Evolutionary conservation across 2,329 filamentous ascomycete species (phyloP), one percentile per base, ranked within the genome.

Genomic region (Xylariaceae sp.): DNA sequence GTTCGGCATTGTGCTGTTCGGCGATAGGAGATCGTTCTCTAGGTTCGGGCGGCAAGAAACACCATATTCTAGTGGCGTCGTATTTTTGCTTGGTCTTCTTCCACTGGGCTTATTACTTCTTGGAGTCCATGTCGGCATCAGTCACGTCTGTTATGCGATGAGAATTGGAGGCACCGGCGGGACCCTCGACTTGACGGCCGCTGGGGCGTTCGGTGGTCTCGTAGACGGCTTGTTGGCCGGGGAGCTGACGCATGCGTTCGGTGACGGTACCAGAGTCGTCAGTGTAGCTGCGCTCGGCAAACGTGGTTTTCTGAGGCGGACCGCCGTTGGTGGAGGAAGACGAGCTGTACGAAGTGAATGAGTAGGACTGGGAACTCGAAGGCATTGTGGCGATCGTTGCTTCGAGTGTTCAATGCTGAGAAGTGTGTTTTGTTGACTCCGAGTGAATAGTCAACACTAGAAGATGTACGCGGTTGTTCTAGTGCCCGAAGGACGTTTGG

Each of bases 81-180:
- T 27, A 27, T 27, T 7, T 27, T 27, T 27, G 4, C 22, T 27
- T 27, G 22, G 22, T 27, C 22, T 7, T 27, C 22, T 27, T 27
- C 22, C 22, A 7, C 22, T 27, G 22, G 22, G 4, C n/a, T n/a
- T n/a, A n/a, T 27, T 27, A 27, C 39, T 52, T 48, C 33, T 53
- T 44, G 6, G 55, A 51, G 3, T 50, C 9, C 15, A 39, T 32
- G 0, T 57, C 48, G 4, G 43, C 35, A 15, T 54, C 49, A 2
- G 45, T 48, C 14, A 55, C 53, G n/a, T 57, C 55, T 1, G 46
- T 44, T 30, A 57, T 55, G 42, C 53, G 52, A 33, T 52, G 53
- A 17, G 48, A 45, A 1, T 32, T 27, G 1, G 45, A 42, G 2
- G n/a, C 18, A 11, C 31, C 27, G 22, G 44, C 32, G 11, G 32